Conservation (phyloP, 768 basidiomycete species). For the Lyophyllum atratum region DNA sequence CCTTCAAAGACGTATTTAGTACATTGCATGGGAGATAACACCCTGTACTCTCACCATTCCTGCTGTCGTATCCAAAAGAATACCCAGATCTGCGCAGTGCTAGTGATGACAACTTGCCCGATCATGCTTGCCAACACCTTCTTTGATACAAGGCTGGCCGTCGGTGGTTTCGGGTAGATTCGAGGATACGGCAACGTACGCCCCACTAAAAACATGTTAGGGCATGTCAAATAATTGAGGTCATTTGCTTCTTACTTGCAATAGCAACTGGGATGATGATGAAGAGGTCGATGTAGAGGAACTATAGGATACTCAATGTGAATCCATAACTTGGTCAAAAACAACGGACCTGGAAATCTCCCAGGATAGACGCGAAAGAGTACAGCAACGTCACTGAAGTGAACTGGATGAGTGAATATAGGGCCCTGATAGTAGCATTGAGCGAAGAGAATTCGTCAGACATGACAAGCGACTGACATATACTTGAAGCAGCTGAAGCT, state of each 20-base stretch:
- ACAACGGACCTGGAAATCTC: conserved; percentile 85
- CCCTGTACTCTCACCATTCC: conserved; percentile 62
- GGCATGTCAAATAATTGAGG: background rate
- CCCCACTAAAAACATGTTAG: conserved; percentile 69
- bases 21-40: background rate
- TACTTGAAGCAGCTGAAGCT: conserved; percentile 99
- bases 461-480: conserved; percentile 64
- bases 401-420: conserved; percentile 98
- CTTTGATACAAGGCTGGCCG: conserved; percentile 93
- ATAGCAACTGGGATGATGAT: conserved; percentile 98
- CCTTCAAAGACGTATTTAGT: conserved; percentile 43
- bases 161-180: conserved; percentile 89
- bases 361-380: conserved; percentile 93
- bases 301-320: conserved; percentile 45
- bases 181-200: conserved; percentile 87
- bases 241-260: conserved; percentile 66
- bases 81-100: conserved; percentile 79
- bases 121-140: conserved; percentile 92
- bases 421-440: conserved; percentile 61
- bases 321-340: conserved; percentile 1
- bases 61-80: conserved; percentile 89
- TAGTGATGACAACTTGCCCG: conserved; percentile 89
- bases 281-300: conserved; percentile 96
- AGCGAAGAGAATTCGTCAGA: conserved; percentile 6
- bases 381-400: conserved; percentile 96